phyloP scores from a whole-genome alignment of 23 red algal genomes.

The Gracilaria domingensis region DNA sequence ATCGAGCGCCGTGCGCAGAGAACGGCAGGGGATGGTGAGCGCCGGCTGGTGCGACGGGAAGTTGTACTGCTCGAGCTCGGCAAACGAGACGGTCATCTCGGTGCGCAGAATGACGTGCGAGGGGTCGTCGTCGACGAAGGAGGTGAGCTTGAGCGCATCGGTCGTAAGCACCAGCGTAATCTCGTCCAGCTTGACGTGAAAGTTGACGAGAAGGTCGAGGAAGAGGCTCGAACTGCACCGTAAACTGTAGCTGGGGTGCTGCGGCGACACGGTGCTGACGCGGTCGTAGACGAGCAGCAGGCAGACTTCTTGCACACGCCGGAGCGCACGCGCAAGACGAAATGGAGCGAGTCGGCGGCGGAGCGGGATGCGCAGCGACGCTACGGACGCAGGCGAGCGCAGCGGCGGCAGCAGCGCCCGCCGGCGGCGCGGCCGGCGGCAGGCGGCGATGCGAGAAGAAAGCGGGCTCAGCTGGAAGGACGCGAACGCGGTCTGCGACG shows the following conservation, averaged over 20 bases:
- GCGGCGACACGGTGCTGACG: conserved; percentile 14
- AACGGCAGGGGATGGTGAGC: conserved; percentile 39
- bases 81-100: conserved; percentile 34
- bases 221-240: conserved; percentile 18
- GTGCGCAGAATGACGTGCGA: conserved; percentile 57
- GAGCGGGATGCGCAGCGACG: conserved; percentile 33
- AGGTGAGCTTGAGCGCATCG: conserved; percentile 25
- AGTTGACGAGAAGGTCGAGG: conserved; percentile 29
- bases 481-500: conserved; percentile 26
- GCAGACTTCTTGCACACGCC: conserved; percentile 17
- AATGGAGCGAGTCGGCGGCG: neutral
- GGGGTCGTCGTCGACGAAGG: conserved; percentile 64
- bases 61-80: conserved; percentile 32
- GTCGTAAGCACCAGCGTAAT: conserved; percentile 26
- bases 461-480: conserved; percentile 7
- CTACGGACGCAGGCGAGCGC: conserved; percentile 14
- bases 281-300: conserved; percentile 41
- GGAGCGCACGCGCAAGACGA: conserved; percentile 5
- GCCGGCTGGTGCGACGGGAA: neutral
- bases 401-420: conserved; percentile 44
- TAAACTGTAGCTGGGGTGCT: neutral
- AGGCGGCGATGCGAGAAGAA: conserved; percentile 6
- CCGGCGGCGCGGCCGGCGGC: neutral
- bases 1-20: conserved; percentile 47
- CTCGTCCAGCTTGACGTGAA: conserved; percentile 54